phyloP scores from a whole-genome alignment of 2,329 filamentous ascomycete species.

The Aureobasidium musti region DNA sequence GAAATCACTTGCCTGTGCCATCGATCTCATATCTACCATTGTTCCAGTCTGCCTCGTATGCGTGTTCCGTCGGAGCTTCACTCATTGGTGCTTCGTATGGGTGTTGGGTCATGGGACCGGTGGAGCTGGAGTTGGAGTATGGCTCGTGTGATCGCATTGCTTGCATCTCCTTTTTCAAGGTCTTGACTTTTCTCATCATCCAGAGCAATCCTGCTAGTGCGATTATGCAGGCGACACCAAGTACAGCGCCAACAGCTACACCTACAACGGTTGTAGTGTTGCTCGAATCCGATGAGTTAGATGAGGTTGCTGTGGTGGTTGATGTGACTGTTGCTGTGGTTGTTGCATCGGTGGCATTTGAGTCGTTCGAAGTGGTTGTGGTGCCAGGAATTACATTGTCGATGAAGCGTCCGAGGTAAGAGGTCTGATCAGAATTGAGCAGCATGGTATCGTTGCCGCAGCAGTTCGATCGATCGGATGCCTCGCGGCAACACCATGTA shows the following conservation, averaged over 20 bases:
- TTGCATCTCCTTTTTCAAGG: constrained; percentile 16
- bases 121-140: neutral
- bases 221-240: constrained; percentile 20
- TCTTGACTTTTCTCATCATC: constrained; percentile 25
- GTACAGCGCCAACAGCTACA: constrained; percentile 21
- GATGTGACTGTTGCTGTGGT: constrained; percentile 16
- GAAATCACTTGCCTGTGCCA: neutral
- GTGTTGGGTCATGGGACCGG: neutral
- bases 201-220: constrained; percentile 18
- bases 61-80: neutral
- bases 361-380: neutral
- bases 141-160: neutral
- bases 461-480: neutral
- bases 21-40: constrained; percentile 19
- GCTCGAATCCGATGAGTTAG: neutral
- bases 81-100: neutral
- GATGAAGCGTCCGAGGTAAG: constrained; percentile 12
- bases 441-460: neutral
- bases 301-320: constrained; percentile 21
- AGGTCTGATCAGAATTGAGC: neutral
- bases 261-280: constrained; percentile 19
- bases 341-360: neutral
- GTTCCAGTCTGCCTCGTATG: constrained; percentile 20
- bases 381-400: neutral
- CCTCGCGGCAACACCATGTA: constrained; percentile 17